These are phyloP conservation scores for Ascochyta lentis DNA, from an alignment of 2,329 filamentous ascomycete genomes.

Conservation along the genomic window DNA sequence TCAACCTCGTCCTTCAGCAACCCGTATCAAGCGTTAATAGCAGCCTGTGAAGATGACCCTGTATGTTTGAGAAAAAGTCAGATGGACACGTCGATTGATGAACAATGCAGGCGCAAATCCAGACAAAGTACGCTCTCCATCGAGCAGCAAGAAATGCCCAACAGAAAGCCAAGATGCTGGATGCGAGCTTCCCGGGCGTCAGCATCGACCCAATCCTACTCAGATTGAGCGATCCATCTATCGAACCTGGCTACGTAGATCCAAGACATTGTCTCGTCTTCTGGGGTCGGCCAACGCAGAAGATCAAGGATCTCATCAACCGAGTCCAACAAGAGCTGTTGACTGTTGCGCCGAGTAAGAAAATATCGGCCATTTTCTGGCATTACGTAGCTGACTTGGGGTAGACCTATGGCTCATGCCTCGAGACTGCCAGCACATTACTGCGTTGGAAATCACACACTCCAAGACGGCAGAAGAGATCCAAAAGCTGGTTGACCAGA, in stretches of 20 bases:
- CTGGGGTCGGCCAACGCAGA: conserved; percentile 82
- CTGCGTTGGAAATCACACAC: conserved; percentile 83
- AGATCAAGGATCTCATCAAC: conserved; percentile 71
- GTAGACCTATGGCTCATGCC: conserved; percentile 89
- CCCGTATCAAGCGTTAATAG: conserved; percentile 77
- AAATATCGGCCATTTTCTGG: not conserved
- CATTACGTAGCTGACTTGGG: conserved; percentile 11
- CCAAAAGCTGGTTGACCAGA: conserved; percentile 62
- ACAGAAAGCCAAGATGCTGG: conserved; percentile 76
- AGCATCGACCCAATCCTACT: conserved; percentile 78
- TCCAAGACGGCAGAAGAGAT: conserved; percentile 76
- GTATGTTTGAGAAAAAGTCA: conserved; percentile 56
- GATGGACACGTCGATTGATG: not conserved
- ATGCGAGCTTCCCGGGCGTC: conserved; percentile 71
- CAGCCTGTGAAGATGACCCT: conserved; percentile 68
- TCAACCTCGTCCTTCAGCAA: conserved; percentile 61
- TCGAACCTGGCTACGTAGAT: conserved; percentile 75
- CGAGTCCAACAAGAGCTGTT: conserved; percentile 72
- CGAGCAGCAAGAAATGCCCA: conserved; percentile 76
- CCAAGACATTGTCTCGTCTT: conserved; percentile 82
- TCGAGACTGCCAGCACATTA: conserved; percentile 78
- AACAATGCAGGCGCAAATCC: conserved; percentile 65
- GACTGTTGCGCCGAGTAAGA: conserved; percentile 71
- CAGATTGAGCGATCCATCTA: conserved; percentile 68
- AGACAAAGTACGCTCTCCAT: conserved; percentile 75